Evolutionary conservation across 306 rosid species (phyloP), one percentile per base, ranked within the genome.

Genomic region (Vachellia pachyceras): DNA sequence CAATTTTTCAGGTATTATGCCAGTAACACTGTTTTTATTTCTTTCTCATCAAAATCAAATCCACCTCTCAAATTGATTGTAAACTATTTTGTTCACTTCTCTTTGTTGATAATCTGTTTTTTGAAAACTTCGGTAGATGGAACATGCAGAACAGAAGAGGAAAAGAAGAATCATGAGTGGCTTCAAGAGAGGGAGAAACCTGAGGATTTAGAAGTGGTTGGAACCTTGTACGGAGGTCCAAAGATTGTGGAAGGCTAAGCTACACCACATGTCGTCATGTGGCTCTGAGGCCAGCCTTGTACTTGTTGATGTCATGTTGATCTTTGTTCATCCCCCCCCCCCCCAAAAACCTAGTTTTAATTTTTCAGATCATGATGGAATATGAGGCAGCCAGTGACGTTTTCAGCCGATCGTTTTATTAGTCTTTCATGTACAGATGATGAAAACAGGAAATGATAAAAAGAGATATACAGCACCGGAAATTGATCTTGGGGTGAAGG

Each of bases 131-230:
- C 88, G 89, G 97, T 77, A 8, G 92, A 90, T 8, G 94, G 93
- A 78, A 57, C 81, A n/a, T 70, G 87, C 12, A 76, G 89, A 72
- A 80, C 89, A 0, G 96, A 93, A 79, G 91, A 84, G 75, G 97
- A 92, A 73, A 88, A 72, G 80, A 87, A 83, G 39, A 54, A 14
- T 18, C 79, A 93, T 57, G 92, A 94, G 22, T 95, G 99, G 98
- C 94, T 95, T 64, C 86, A 95, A 86, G 99, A 95, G 86, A 93
- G 86, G 82, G 94, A 89, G 82, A 73, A 82, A 69, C 92, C 87
- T 37, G 90, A 87, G 69, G 94, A 91, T 74, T 64, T 93, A 17
- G 78, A 86, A n/a, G 92, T 89, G 17, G 84, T 73, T 70, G 97
- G 95, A 82, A 88, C 85, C 52, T 0, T 4, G 85, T 95, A 95